Percentiles rank a stretch among this genome's conserved stretches.
These are phyloP conservation scores for Ceratocystis albifundus DNA, from an alignment of 2,329 filamentous ascomycete genomes.

Conservation along the genomic window DNA sequence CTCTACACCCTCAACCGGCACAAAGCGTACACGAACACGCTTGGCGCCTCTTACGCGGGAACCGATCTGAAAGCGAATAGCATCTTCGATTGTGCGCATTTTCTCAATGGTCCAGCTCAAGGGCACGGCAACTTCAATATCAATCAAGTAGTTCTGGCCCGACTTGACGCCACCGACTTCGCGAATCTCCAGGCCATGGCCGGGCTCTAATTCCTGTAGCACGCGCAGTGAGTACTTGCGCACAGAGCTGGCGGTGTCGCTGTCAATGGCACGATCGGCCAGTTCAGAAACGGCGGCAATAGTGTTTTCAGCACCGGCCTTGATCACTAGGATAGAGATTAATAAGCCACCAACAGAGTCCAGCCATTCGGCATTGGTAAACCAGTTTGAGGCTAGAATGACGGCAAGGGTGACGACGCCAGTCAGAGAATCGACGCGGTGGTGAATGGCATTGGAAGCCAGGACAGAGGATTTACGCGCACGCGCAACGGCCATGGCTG, in stretches of 20 bases:
- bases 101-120: slow-evolving; percentile 63
- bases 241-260: slow-evolving; percentile 66
- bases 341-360: slow-evolving; percentile 87
- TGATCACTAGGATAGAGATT: slow-evolving; percentile 87
- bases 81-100: slow-evolving; percentile 57
- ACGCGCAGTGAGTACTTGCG: slow-evolving; percentile 52
- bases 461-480: slow-evolving; percentile 93
- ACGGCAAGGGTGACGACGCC: slow-evolving; percentile 84
- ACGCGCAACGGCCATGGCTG: slow-evolving; percentile 87
- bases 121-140: slow-evolving; percentile 75
- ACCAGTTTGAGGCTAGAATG: slow-evolving; percentile 78
- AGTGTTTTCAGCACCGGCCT: slow-evolving; percentile 80
- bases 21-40: slow-evolving; percentile 72
- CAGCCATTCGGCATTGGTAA: slow-evolving; percentile 78
- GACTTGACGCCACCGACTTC: slow-evolving; percentile 86
- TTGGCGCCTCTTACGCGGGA: slow-evolving; percentile 71
- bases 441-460: slow-evolving; percentile 90
- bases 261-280: slow-evolving; percentile 79
- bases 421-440: slow-evolving; percentile 89
- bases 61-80: slow-evolving; percentile 60
- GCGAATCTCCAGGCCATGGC: slow-evolving; percentile 55
- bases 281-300: slow-evolving; percentile 71
- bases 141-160: slow-evolving; percentile 90
- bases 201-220: slow-evolving; percentile 33
- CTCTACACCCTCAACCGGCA: slow-evolving; percentile 50